Percentiles rank a stretch among this genome's conserved stretches.
phyloP scores from a whole-genome alignment of 2,329 filamentous ascomycete genomes.

The Arachnomyces sp. region DNA sequence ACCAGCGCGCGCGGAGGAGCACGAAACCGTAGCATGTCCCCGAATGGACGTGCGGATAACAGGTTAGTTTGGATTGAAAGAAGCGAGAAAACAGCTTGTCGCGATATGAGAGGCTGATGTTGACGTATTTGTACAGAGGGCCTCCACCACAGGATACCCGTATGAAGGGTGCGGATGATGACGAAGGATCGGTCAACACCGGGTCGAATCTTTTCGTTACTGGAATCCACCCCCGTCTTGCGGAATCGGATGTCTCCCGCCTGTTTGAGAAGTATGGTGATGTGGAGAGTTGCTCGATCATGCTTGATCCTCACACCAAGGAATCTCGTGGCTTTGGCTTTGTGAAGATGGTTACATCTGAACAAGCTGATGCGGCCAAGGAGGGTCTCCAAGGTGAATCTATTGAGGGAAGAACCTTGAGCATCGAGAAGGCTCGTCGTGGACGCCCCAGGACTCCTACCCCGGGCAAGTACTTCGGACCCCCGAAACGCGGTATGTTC shows the following conservation, averaged over 20 bases:
- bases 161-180: conserved; percentile 44
- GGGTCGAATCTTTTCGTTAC: conserved; percentile 99
- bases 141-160: conserved; percentile 40
- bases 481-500: conserved; percentile 84
- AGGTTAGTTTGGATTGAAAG: conserved; percentile 32
- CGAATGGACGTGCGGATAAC: conserved; percentile 48
- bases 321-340: conserved; percentile 98
- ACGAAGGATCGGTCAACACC: conserved; percentile 77
- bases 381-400: conserved; percentile 91
- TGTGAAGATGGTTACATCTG: conserved; percentile 95
- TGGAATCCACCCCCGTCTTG: conserved; percentile 87
- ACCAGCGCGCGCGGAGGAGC: conserved; percentile 45
- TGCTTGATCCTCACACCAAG: conserved; percentile 96
- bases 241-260: conserved; percentile 81
- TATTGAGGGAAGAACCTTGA: conserved; percentile 89
- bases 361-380: conserved; percentile 93
- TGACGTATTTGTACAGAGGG: conserved; percentile 23
- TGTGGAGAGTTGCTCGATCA: conserved; percentile 99
- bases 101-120: not conserved
- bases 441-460: conserved; percentile 91
- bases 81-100: not conserved
- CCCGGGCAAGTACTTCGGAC: conserved; percentile 97
- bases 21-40: conserved; percentile 57
- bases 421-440: conserved; percentile 97
- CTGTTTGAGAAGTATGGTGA: conserved; percentile 98